Evolutionary conservation across 352 stramenopile species (phyloP).

Genomic region (Pythium sukuiense): DNA sequence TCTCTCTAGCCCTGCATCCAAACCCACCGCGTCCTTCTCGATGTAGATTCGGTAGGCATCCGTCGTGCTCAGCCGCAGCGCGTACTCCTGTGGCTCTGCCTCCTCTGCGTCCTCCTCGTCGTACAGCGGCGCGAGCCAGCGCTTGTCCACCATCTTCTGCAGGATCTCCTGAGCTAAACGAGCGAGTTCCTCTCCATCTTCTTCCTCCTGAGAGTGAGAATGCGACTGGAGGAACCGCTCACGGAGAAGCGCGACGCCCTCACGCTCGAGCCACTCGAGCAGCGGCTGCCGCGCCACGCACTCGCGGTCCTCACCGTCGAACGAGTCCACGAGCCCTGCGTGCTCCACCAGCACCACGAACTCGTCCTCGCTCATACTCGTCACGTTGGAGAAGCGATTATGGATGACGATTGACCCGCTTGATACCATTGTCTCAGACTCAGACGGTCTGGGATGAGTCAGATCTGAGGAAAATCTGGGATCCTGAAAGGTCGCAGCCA

Average conservation of each 20-base stretch:
- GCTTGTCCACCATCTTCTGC: conserved; percentile 50
- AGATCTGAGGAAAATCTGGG: neutral
- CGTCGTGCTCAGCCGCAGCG: conserved; percentile 57
- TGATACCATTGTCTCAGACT: conserved; percentile 9
- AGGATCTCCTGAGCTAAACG: conserved; percentile 48
- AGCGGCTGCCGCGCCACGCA: conserved; percentile 68
- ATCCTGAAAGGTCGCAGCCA: conserved; percentile 1
- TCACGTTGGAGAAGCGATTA: neutral
- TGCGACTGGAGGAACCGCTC: conserved; percentile 29
- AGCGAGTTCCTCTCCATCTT: neutral
- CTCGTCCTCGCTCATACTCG: conserved; percentile 77
- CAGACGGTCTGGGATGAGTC: neutral
- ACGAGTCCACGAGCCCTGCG: conserved; percentile 70
- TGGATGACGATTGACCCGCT: neutral
- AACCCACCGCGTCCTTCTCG: conserved; percentile 64
- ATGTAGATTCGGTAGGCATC: conserved; percentile 85
- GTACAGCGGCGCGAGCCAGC: conserved; percentile 59
- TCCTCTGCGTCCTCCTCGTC: conserved; percentile 11
- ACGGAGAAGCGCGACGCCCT: conserved; percentile 65
- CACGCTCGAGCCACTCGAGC: conserved; percentile 68
- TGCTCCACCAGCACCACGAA: conserved; percentile 85
- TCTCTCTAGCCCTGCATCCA: no score
- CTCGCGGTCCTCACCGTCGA: conserved; percentile 67
- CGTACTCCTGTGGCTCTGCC: conserved; percentile 35
- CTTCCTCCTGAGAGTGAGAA: no score